Conservation (phyloP, 371 early-diverging fungal genomes). For the Capillidium rhysosporum region DNA sequence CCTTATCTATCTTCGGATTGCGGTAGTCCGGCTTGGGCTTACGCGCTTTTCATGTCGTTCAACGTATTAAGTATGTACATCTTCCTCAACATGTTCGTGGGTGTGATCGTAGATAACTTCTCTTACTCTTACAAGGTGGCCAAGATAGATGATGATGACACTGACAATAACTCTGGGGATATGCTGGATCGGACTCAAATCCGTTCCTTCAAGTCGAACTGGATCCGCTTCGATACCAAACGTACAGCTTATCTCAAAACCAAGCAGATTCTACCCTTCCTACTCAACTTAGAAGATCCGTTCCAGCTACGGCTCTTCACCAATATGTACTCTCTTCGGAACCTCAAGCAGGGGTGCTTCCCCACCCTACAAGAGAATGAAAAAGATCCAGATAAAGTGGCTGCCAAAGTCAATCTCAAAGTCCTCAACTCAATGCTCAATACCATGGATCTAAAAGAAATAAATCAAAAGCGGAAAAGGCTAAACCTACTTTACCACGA, state of each 20-base stretch:
- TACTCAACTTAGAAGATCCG: slow-evolving; percentile 20
- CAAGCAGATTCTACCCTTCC: slow-evolving; percentile 23
- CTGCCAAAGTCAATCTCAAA: slow-evolving; percentile 9
- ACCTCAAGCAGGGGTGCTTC: slow-evolving; percentile 9
- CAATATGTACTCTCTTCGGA: slow-evolving; percentile 16
- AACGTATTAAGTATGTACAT: slow-evolving; percentile 60
- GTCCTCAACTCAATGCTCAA: slow-evolving; percentile 16
- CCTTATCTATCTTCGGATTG: slow-evolving; percentile 38
- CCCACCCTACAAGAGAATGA: background rate
- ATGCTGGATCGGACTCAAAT: slow-evolving; percentile 43
- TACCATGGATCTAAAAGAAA: slow-evolving; percentile 9
- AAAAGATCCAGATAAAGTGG: background rate
- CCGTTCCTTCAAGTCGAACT: slow-evolving; percentile 31
- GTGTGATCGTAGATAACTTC: slow-evolving; percentile 48
- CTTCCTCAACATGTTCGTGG: slow-evolving; percentile 47
- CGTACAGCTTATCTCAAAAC: slow-evolving; percentile 27
- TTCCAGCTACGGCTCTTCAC: slow-evolving; percentile 19
- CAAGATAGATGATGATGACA: slow-evolving; percentile 8
- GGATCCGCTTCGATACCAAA: slow-evolving; percentile 29
- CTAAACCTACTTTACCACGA: slow-evolving; percentile 17
- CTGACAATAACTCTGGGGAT: slow-evolving; percentile 22
- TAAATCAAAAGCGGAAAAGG: slow-evolving; percentile 7
- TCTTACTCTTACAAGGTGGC: slow-evolving; percentile 43
- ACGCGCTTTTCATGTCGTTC: slow-evolving; percentile 39
- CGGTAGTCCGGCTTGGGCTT: slow-evolving; percentile 36